Conservation (phyloP, 1,284 basidiomycete genomes). For the Apiotrichum sp. region DNA sequence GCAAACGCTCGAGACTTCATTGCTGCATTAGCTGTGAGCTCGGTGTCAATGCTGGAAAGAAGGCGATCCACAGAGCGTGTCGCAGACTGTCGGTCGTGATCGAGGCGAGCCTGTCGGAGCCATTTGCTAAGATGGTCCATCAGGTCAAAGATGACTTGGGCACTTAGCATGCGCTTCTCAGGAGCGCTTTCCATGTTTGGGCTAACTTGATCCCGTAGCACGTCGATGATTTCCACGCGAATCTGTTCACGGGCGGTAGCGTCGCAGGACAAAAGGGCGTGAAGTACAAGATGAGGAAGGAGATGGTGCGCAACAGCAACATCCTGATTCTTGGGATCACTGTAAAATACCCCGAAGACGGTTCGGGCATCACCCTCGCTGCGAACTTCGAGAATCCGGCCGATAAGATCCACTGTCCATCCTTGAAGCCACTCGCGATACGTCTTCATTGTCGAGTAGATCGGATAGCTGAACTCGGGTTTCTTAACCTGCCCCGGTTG, state of each 20-base stretch:
- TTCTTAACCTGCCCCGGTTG: slow-evolving; percentile 48
- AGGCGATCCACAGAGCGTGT: slow-evolving; percentile 62
- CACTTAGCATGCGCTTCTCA: slow-evolving; percentile 77
- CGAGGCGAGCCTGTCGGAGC: slow-evolving; percentile 58
- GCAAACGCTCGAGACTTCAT: slow-evolving; percentile 92
- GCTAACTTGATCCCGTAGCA: slow-evolving; percentile 82
- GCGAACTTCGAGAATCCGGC: slow-evolving; percentile 46
- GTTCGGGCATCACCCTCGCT: slow-evolving; percentile 33
- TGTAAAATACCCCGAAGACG: slow-evolving; percentile 75
- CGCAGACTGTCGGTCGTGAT: slow-evolving; percentile 52
- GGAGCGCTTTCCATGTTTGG: slow-evolving; percentile 54
- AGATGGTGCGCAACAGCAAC: slow-evolving; percentile 84
- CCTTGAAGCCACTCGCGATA: slow-evolving; percentile 95
- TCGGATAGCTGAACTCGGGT: slow-evolving; percentile 50
- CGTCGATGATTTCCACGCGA: slow-evolving; percentile 67
- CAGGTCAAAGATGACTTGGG: slow-evolving; percentile 90
- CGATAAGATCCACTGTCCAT: slow-evolving; percentile 84
- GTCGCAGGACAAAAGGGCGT: slow-evolving; percentile 72
- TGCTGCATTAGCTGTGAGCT: slow-evolving; percentile 87
- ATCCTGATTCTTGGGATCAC: slow-evolving; percentile 78
- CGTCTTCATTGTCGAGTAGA: slow-evolving; percentile 68
- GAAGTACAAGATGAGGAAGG: slow-evolving; percentile 85
- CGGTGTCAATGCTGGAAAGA: slow-evolving; percentile 74
- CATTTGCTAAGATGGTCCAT: slow-evolving; percentile 94
- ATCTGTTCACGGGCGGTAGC: slow-evolving; percentile 62